A percentile compares a stretch with the other conserved stretches of the same genome.
Evolutionary conservation across 2,329 filamentous ascomycete genomes (phyloP).

Genomic region (Paracoccidioides brasiliensis): DNA sequence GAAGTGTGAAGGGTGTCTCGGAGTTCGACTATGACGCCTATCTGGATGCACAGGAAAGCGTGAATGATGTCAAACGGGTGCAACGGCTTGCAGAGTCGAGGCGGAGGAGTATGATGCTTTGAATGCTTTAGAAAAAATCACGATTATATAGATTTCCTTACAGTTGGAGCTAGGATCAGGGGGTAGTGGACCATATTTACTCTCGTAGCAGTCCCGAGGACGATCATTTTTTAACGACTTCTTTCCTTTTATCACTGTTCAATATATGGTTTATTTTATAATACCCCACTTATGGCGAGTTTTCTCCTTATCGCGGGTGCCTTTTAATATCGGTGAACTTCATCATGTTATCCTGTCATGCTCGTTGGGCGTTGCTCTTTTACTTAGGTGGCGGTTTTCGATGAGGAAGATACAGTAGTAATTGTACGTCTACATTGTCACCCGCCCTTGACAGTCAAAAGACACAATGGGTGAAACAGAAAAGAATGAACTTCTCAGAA

Average conservation of each 20-base stretch:
- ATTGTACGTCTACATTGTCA: no score
- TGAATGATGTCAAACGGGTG: neutral
- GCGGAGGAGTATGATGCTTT: slow-evolving; percentile 28
- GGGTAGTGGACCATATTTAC: neutral
- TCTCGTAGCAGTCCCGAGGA: neutral
- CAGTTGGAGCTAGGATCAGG: neutral
- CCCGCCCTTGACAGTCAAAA: no score
- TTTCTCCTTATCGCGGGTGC: neutral
- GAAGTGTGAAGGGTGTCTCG: neutral
- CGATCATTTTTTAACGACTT: no score
- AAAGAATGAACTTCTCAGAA: no score
- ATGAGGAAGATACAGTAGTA: no score
- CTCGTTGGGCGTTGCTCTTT: no score
- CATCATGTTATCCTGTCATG: no score
- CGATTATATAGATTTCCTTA: neutral
- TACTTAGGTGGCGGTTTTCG: no score
- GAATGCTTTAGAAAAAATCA: neutral
- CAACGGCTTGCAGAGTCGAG: slow-evolving; percentile 21
- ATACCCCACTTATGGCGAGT: neutral
- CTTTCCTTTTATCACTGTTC: no score
- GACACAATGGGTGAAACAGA: no score
- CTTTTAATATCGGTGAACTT: neutral
- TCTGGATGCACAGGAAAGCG: neutral
- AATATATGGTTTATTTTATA: neutral
- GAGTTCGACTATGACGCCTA: neutral